A percentile compares a stretch with the other conserved stretches of the same genome.
These are phyloP conservation scores for Onygenales sp. DNA, from an alignment of 2,329 filamentous ascomycete genomes.

Conservation along the genomic window DNA sequence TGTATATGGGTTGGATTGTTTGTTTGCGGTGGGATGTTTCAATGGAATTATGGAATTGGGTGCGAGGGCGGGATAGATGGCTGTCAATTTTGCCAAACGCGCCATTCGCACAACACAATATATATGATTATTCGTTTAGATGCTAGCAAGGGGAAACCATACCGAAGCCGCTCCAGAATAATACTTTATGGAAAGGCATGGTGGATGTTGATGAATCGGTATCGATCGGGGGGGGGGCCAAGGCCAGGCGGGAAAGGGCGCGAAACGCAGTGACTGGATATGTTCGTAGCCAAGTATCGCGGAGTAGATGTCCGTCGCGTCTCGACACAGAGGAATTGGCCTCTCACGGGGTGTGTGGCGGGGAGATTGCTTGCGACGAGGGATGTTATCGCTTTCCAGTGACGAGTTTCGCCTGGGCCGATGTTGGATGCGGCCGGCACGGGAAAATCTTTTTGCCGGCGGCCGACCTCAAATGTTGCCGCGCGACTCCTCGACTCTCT, in stretches of 20 bases:
- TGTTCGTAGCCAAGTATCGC: not conserved
- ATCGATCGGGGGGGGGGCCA: constrained; percentile 6
- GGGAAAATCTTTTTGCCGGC: constrained; percentile 2
- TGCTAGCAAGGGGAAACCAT: constrained; percentile 27
- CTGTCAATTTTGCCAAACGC: too few species aligned
- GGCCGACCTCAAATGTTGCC: not conserved
- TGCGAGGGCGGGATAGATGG: too few species aligned
- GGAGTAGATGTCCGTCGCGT: not conserved
- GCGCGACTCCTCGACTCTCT: not conserved
- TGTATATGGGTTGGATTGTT: not conserved
- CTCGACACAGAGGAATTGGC: constrained; percentile 1
- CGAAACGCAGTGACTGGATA: not conserved
- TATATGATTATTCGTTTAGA: too few species aligned
- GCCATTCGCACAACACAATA: too few species aligned
- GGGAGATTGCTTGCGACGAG: not conserved
- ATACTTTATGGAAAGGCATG: constrained; percentile 42
- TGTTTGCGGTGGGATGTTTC: not conserved
- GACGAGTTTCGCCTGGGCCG: not conserved
- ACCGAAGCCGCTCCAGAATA: constrained; percentile 71
- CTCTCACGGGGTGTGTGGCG: not conserved
- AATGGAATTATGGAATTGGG: too few species aligned
- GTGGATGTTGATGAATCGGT: constrained; percentile 15
- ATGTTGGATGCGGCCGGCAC: not conserved
- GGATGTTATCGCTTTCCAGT: not conserved
- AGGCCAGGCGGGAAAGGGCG: not conserved